A percentile compares a stretch with the other conserved stretches of the same genome.
phyloP scores from a whole-genome alignment of 2,329 filamentous ascomycete genomes.

The Colletotrichum sp. region DNA sequence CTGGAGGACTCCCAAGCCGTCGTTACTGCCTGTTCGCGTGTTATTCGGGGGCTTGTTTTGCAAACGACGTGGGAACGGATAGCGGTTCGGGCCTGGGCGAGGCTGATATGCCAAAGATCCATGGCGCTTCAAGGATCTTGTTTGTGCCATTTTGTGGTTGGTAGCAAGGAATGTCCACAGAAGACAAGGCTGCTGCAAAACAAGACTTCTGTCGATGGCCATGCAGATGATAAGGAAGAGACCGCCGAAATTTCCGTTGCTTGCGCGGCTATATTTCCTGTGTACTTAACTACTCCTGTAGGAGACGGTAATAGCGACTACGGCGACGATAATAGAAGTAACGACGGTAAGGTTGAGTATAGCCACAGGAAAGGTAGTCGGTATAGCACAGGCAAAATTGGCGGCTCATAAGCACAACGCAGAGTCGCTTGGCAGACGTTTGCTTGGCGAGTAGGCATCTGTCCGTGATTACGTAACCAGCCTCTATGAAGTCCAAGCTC shows the following conservation, averaged over 20 bases:
- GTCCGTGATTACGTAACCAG: background rate
- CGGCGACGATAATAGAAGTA: too few species aligned
- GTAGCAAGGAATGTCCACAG: background rate
- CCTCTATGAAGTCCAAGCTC: background rate
- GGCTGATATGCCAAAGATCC: background rate
- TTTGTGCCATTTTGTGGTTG: background rate
- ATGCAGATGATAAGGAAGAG: background rate
- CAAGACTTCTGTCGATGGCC: background rate
- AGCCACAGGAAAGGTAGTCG: too few species aligned
- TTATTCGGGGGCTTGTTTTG: background rate
- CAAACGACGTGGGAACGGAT: background rate
- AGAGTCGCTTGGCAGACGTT: background rate
- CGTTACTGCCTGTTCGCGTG: background rate
- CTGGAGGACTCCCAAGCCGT: background rate
- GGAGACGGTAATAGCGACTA: too few species aligned
- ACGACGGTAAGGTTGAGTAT: too few species aligned
- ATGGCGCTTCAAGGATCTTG: background rate
- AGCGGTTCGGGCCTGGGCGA: background rate
- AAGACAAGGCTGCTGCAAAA: background rate
- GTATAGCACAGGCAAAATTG: too few species aligned
- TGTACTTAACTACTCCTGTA: too few species aligned
- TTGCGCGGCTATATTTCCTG: too few species aligned
- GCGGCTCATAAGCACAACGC: background rate
- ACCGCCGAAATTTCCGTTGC: too few species aligned
- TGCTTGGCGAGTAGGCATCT: background rate